A percentile compares a stretch with the other conserved stretches of the same genome.
Evolutionary conservation across 805 yeast genomes (phyloP).

Genomic region (Blastobotrys attinorum): DNA sequence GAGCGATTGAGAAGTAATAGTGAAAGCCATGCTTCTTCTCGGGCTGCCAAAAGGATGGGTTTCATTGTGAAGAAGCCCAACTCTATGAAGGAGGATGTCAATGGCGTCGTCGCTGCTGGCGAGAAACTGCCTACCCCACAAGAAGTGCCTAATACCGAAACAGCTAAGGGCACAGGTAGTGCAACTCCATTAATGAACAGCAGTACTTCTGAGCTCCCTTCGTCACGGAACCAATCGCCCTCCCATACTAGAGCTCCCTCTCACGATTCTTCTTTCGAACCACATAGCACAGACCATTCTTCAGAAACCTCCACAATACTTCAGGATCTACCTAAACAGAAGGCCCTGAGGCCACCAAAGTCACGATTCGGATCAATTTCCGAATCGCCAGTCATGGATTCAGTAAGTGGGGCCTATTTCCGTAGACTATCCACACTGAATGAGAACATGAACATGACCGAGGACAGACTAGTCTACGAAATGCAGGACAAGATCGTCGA

Average conservation of each 20-base stretch:
- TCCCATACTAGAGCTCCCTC: slow-evolving; percentile 6
- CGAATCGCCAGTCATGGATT: slow-evolving; percentile 12
- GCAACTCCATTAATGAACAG: not conserved
- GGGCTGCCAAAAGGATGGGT: slow-evolving; percentile 72
- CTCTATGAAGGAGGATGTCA: not conserved
- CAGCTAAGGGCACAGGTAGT: too few species aligned
- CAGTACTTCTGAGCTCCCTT: not conserved
- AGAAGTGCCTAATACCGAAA: too few species aligned
- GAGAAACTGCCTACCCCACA: too few species aligned
- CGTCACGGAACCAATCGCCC: not conserved
- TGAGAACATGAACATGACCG: slow-evolving; percentile 32
- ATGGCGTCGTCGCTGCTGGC: too few species aligned
- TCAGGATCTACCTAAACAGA: not conserved
- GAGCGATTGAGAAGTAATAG: slow-evolving; percentile 31
- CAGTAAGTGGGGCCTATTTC: slow-evolving; percentile 42
- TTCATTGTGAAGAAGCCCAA: slow-evolving; percentile 43
- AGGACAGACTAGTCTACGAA: slow-evolving; percentile 16
- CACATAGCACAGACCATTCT: too few species aligned
- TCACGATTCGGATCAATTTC: slow-evolving; percentile 1
- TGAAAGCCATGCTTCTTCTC: slow-evolving; percentile 42
- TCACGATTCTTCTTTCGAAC: slow-evolving; percentile 6
- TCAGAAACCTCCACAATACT: slow-evolving; percentile 1
- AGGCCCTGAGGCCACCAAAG: not conserved
- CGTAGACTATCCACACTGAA: slow-evolving; percentile 57
- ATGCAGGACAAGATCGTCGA: slow-evolving; percentile 28